Percentiles rank a stretch among this genome's conserved stretches.
phyloP scores from a whole-genome alignment of 2,329 filamentous ascomycete species.

The Fusarium veterinarium region DNA sequence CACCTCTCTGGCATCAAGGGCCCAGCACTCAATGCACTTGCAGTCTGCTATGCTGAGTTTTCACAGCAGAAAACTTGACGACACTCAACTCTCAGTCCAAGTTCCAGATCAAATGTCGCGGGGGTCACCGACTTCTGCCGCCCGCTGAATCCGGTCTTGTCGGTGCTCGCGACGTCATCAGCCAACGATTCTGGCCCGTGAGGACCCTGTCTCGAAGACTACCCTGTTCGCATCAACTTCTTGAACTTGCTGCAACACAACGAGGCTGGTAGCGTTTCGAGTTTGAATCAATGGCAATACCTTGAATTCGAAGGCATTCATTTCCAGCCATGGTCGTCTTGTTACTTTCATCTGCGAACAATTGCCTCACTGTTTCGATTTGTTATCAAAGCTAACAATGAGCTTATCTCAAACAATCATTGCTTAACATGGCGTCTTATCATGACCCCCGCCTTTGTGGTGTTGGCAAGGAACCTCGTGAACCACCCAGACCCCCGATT shows the following conservation, averaged over 20 bases:
- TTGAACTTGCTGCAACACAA: slow-evolving; percentile 11
- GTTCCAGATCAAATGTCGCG: slow-evolving; percentile 5
- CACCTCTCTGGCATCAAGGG: background rate
- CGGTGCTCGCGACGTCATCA: slow-evolving; percentile 41
- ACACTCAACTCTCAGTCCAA: background rate
- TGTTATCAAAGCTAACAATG: background rate
- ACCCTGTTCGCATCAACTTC: slow-evolving; percentile 28
- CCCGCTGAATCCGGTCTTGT: slow-evolving; percentile 30
- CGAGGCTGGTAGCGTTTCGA: slow-evolving; percentile 10
- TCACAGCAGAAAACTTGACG: slow-evolving; percentile 12
- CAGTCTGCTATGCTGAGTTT: slow-evolving; percentile 29
- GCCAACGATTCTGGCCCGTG: slow-evolving; percentile 29
- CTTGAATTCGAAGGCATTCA: background rate
- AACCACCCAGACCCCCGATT: background rate
- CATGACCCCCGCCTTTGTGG: slow-evolving; percentile 28
- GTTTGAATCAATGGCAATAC: background rate
- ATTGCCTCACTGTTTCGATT: background rate
- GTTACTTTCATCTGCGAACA: background rate
- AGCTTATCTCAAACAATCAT: slow-evolving; percentile 10
- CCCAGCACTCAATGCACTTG: slow-evolving; percentile 8
- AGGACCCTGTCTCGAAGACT: slow-evolving; percentile 18
- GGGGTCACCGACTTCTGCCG: slow-evolving; percentile 36
- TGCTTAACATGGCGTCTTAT: slow-evolving; percentile 27
- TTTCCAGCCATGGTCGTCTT: background rate
- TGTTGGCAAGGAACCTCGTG: slow-evolving; percentile 19